Percentiles rank a stretch among this genome's conserved stretches.
phyloP scores from a whole-genome alignment of 768 basidiomycete species.

The Pleurotus platypus region DNA sequence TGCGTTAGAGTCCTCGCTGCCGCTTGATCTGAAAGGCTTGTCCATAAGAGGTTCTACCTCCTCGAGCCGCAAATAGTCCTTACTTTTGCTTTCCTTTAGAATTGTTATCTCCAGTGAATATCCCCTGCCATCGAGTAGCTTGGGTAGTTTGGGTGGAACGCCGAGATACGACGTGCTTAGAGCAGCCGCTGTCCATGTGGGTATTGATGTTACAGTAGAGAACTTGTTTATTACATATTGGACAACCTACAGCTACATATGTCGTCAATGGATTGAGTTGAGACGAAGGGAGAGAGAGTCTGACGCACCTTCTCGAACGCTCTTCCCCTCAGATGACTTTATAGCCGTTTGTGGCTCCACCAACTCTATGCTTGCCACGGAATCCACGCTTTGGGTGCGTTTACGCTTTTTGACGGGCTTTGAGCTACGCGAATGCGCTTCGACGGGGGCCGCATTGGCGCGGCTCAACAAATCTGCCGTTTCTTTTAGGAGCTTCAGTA shows the following conservation, averaged over 20 bases:
- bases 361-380: constrained; percentile 19
- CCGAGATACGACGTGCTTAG: constrained; percentile 20
- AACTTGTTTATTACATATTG: constrained; percentile 51
- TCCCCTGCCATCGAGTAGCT: background rate
- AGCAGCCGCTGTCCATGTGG: constrained; percentile 68
- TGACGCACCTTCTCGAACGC: constrained; percentile 8
- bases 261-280: background rate
- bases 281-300: background rate
- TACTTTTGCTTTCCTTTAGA: constrained; percentile 39
- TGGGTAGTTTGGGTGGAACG: constrained; percentile 12
- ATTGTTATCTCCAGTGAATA: constrained; percentile 24
- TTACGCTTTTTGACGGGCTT: constrained; percentile 33
- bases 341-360: constrained; percentile 15
- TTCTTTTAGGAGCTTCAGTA: constrained; percentile 38
- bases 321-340: background rate
- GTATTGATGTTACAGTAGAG: constrained; percentile 47
- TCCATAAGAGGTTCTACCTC: background rate
- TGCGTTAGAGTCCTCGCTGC: constrained; percentile 30
- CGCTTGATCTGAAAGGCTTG: constrained; percentile 16
- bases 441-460: background rate
- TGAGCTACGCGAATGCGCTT: constrained; percentile 1
- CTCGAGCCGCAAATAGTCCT: background rate
- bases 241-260: constrained; percentile 50
- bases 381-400: constrained; percentile 13
- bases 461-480: constrained; percentile 17